phyloP scores from a whole-genome alignment of 2,329 filamentous ascomycete genomes.

The Exophiala aquamarina region DNA sequence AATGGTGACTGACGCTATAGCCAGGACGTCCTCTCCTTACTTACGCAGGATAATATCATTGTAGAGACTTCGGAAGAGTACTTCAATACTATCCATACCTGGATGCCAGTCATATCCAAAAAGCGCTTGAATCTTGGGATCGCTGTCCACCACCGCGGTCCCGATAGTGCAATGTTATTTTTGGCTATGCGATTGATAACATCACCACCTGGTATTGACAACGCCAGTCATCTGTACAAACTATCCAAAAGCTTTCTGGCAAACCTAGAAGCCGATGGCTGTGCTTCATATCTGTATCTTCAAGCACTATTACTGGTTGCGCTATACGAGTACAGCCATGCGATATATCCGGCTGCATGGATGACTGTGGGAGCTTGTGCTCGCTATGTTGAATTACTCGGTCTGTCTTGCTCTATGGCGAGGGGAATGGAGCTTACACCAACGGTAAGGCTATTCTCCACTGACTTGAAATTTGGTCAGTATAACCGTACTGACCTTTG shows the following conservation, averaged over 20 bases:
- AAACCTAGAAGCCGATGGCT: constrained; percentile 25
- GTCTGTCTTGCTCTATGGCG: constrained; percentile 3
- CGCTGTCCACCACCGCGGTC: constrained; percentile 11
- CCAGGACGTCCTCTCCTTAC: background rate
- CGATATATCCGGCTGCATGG: constrained; percentile 35
- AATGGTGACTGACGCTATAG: background rate
- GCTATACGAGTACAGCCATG: constrained; percentile 34
- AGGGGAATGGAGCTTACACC: constrained; percentile 5
- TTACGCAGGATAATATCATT: background rate
- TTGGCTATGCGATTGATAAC: constrained; percentile 9
- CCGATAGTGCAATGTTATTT: constrained; percentile 7
- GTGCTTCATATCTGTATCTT: constrained; percentile 28
- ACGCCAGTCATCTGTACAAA: constrained; percentile 17
- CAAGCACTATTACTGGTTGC: constrained; percentile 32
- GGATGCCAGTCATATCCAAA: constrained; percentile 30
- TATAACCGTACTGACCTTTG: background rate
- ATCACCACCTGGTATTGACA: constrained; percentile 3
- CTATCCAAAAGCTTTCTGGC: constrained; percentile 17
- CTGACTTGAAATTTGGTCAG: too few relatives aligned
- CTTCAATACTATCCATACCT: constrained; percentile 25
- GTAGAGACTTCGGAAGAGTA: constrained; percentile 8
- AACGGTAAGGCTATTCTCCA: constrained; percentile 10
- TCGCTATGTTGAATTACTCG: constrained; percentile 16
- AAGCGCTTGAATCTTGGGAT: constrained; percentile 24
- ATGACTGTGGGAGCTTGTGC: constrained; percentile 25